phyloP scores from a whole-genome alignment of 495 filamentous ascomycete genomes.

The Pyrenula massariospora region DNA sequence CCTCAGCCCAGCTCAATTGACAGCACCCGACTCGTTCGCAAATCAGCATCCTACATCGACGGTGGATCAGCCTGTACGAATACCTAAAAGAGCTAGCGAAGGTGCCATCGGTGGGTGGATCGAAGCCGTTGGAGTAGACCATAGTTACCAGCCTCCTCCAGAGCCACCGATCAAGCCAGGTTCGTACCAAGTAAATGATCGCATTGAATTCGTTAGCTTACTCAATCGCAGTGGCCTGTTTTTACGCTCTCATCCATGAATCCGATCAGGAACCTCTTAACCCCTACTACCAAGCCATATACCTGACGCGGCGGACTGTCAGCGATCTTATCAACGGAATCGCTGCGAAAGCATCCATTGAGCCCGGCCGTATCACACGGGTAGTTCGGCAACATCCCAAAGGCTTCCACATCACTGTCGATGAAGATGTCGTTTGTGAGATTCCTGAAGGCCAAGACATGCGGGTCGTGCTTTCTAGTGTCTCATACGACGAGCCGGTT shows the following conservation, averaged over 20 bases:
- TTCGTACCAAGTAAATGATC: conserved; percentile 21
- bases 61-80: neutral
- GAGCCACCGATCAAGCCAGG: conserved; percentile 59
- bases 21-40: neutral
- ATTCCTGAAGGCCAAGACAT: conserved; percentile 88
- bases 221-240: conserved; percentile 57
- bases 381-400: conserved; percentile 57
- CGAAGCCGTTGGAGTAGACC: conserved; percentile 82
- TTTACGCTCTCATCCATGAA: conserved; percentile 63
- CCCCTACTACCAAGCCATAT: conserved; percentile 75
- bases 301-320: conserved; percentile 64
- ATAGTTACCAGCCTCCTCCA: conserved; percentile 66
- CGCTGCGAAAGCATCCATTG: conserved; percentile 66
- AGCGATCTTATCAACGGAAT: conserved; percentile 59
- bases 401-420: conserved; percentile 73
- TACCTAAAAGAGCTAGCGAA: neutral
- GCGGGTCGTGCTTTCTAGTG: conserved; percentile 47
- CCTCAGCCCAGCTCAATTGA: neutral
- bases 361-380: conserved; percentile 54
- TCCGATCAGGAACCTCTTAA: conserved; percentile 37
- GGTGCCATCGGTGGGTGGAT: conserved; percentile 26
- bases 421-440: conserved; percentile 82
- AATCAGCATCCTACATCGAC: neutral
- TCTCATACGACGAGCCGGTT: conserved; percentile 5
- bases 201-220: conserved; percentile 8